A percentile compares a stretch with the other conserved stretches of the same genome.
phyloP scores from a whole-genome alignment of 768 basidiomycete species.

The Coprinopsis strossmayeri region DNA sequence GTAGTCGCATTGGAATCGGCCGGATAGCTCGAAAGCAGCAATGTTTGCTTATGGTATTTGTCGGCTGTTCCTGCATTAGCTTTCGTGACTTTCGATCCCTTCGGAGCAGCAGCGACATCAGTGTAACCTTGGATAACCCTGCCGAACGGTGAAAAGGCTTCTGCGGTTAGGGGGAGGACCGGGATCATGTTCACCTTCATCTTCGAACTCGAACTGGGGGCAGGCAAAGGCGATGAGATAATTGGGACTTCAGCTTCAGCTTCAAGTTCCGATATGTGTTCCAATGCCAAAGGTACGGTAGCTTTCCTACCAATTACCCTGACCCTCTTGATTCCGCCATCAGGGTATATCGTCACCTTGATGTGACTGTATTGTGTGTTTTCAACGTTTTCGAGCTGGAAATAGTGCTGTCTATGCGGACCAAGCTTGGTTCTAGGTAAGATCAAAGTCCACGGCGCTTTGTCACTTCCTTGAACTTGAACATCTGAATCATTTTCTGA shows the following conservation, averaged over 20 bases:
- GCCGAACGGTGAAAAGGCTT: slow-evolving; percentile 85
- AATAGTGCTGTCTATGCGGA: slow-evolving; percentile 85
- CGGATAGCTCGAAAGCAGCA: slow-evolving; percentile 65
- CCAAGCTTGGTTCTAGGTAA: slow-evolving; percentile 77
- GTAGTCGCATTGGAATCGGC: slow-evolving; percentile 45
- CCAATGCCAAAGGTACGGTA: background rate
- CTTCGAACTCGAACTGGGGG: background rate
- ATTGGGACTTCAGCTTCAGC: background rate
- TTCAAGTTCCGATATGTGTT: slow-evolving; percentile 3
- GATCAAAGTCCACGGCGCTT: slow-evolving; percentile 65
- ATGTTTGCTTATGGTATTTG: slow-evolving; percentile 89
- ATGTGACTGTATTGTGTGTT: slow-evolving; percentile 71
- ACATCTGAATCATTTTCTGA: slow-evolving; percentile 30
- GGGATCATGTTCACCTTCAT: slow-evolving; percentile 32
- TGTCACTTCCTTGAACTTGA: slow-evolving; percentile 26
- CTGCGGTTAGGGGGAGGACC: slow-evolving; percentile 68
- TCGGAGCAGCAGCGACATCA: slow-evolving; percentile 59
- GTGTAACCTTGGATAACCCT: slow-evolving; percentile 86
- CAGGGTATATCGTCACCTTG: slow-evolving; percentile 84
- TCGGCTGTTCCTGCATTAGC: slow-evolving; percentile 88
- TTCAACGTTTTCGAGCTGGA: slow-evolving; percentile 67
- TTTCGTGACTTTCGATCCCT: slow-evolving; percentile 61
- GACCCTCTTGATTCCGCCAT: slow-evolving; percentile 94
- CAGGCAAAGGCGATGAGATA: background rate
- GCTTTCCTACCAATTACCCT: slow-evolving; percentile 64